Evolutionary conservation across 768 basidiomycete species (phyloP), one percentile per base, ranked within the genome.

Genomic region (Pisolithus tinctorius): DNA sequence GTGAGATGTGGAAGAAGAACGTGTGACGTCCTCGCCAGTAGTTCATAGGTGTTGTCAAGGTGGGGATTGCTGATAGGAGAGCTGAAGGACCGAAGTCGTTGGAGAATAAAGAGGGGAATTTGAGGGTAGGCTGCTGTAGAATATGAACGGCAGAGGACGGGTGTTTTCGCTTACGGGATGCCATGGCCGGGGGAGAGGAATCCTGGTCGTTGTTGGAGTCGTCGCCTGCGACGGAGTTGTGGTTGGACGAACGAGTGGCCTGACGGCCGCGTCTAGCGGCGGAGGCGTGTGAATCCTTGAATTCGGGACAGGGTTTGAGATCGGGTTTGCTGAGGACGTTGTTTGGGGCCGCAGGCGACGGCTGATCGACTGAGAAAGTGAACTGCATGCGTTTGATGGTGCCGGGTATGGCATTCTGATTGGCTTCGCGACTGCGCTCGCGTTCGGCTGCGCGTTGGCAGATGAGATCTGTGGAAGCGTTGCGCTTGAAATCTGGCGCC

Each of bases 351-450:
- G 77, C 63, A 1, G 77, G 73, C 14, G 71, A 60, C 16, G 83
- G 84, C 53, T 84, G 82, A 68, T 91, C 89, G 58, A 91, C 76
- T 58, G 85, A 84, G 67, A 92, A 92, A 1, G 88, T 92, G 70
- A 90, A 92, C 59, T 93, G 89, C 88, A 91, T 90, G 42, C 88
- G 82, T 58, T 88, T 86, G 69, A 91, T 86, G 46, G 78, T 84
- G 13, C 86, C 87, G 6, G 83, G 82, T 50, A 74, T 72, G 26
- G 79, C 75, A 55, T 82, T 79, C 59, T 78, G 74, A 58, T 74
- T 78, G 11, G 80, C 81, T 65, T 88, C 86, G 49, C 88, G 84
- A 61, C 74, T 80, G 64, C 85, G 87, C 67, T 92, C 89, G 65
- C 85, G 84, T 64, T 91, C 89, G 17, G 72, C 83, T 0, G 90